Conservation (phyloP, 768 basidiomycete genomes). For the Xanthoconium stramineum region DNA sequence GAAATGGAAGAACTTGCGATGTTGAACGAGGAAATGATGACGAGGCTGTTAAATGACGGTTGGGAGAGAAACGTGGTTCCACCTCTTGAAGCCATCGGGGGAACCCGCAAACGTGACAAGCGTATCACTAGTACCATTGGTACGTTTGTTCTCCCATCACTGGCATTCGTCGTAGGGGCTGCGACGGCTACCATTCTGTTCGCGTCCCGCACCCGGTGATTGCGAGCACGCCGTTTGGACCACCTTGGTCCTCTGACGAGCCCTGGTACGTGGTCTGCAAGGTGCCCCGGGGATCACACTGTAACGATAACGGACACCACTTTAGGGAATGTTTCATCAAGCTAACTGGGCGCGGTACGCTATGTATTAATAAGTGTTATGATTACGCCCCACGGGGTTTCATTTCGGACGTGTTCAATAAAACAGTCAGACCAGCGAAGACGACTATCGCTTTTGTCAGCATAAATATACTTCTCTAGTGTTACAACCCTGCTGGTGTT, state of each 20-base stretch:
- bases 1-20: slow-evolving; percentile 72
- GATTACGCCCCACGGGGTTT: too few relatives aligned
- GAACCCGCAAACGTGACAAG: slow-evolving; percentile 17
- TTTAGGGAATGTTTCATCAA: not conserved
- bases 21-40: slow-evolving; percentile 65
- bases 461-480: not conserved
- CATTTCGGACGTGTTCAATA: too few relatives aligned
- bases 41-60: slow-evolving; percentile 70
- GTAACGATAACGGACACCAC: not conserved
- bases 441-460: not conserved
- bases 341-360: too few relatives aligned
- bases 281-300: not conserved
- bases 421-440: not conserved
- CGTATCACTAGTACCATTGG: slow-evolving; percentile 2
- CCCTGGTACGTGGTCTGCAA: slow-evolving; percentile 9
- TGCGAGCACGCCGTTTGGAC: not conserved
- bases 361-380: too few relatives aligned
- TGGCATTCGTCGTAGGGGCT: slow-evolving; percentile 45
- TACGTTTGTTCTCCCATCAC: slow-evolving; percentile 26
- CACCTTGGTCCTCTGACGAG: not conserved
- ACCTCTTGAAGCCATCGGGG: slow-evolving; percentile 40
- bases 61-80: slow-evolving; percentile 70
- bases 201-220: slow-evolving; percentile 32
- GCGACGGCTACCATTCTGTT: slow-evolving; percentile 35
- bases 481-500: not conserved